These are phyloP conservation scores for Neophaeococcomyces mojaviensis DNA, from an alignment of 2,329 filamentous ascomycete species.

Conservation along the genomic window DNA sequence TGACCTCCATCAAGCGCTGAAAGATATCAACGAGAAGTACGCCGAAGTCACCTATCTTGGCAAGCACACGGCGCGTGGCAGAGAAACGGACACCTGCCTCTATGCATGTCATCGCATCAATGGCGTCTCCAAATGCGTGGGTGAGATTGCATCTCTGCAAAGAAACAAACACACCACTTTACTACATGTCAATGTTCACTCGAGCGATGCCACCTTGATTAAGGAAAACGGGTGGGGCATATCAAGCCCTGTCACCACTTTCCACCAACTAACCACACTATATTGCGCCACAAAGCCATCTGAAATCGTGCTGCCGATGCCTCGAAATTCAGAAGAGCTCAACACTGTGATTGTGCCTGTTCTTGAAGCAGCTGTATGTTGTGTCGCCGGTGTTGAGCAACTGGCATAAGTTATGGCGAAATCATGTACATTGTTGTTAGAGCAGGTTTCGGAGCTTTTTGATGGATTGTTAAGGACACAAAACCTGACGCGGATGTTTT, in stretches of 20 bases:
- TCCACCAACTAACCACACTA: not conserved
- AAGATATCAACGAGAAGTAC: not conserved
- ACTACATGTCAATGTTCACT: not conserved
- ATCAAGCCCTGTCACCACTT: not conserved
- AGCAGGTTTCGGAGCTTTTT: no score
- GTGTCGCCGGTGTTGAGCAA: not conserved
- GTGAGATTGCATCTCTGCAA: not conserved
- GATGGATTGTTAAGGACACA: no score
- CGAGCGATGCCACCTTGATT: slow-evolving; percentile 1
- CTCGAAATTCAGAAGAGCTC: slow-evolving; percentile 3
- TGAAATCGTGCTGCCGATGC: not conserved
- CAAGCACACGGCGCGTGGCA: not conserved
- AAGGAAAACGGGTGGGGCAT: slow-evolving; percentile 3
- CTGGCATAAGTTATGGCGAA: not conserved
- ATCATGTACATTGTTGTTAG: no score
- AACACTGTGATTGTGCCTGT: not conserved
- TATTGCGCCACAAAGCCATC: not conserved
- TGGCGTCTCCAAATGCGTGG: not conserved
- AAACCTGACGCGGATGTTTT: no score
- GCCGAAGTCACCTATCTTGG: not conserved
- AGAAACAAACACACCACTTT: not conserved
- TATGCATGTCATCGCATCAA: not conserved
- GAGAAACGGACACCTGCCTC: not conserved
- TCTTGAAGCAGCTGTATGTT: slow-evolving; percentile 1
- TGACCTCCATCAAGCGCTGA: not conserved